Conservation (phyloP, 106 monocot species). For the Gastrodia elata region DNA sequence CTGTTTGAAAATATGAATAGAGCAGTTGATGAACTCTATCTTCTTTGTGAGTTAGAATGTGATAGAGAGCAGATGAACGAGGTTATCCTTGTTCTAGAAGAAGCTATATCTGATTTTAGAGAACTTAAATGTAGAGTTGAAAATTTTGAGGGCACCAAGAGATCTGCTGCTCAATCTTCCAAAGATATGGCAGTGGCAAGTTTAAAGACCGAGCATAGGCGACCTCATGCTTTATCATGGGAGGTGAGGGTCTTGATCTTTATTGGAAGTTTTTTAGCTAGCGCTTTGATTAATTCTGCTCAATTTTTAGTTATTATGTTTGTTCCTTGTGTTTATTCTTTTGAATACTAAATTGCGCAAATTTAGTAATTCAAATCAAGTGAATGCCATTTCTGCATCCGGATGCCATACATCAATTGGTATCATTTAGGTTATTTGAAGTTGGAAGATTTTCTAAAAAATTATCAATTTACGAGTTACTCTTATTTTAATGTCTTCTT, state of each 20-base stretch:
- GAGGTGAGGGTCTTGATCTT: constrained; percentile 40
- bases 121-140: constrained; percentile 81
- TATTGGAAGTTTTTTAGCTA: neutral
- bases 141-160: constrained; percentile 68
- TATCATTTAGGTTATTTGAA: neutral
- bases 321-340: neutral
- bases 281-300: neutral
- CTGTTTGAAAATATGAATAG: constrained; percentile 96
- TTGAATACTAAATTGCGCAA: neutral
- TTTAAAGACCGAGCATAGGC: constrained; percentile 63
- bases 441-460: neutral
- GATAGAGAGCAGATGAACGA: constrained; percentile 94
- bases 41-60: constrained; percentile 94
- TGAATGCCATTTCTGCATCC: neutral
- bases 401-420: neutral
- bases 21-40: constrained; percentile 96
- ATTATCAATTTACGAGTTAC: neutral
- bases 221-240: constrained; percentile 95
- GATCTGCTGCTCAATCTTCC: constrained; percentile 23
- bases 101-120: constrained; percentile 82
- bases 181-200: constrained; percentile 48
- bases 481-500: neutral
- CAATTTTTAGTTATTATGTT: neutral
- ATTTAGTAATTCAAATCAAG: neutral
- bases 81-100: constrained; percentile 85